Conservation (phyloP, 2,329 filamentous ascomycete genomes). For the Xylaria sp. region DNA sequence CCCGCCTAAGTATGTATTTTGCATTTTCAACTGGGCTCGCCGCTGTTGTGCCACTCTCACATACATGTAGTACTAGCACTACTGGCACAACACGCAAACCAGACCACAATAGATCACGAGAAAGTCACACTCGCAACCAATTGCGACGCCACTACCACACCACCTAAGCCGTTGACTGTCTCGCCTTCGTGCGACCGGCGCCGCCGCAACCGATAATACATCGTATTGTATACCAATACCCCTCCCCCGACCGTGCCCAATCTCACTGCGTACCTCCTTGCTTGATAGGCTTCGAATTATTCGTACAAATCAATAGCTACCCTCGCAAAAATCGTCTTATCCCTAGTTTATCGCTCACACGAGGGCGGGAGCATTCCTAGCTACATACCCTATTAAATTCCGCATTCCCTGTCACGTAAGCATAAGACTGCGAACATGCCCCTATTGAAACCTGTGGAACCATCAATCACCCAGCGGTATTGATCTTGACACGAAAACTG, state of each 20-base stretch:
- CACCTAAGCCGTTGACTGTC: neutral
- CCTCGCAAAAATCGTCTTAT: neutral
- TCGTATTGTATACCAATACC: neutral
- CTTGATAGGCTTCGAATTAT: neutral
- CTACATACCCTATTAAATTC: neutral
- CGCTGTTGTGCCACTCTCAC: neutral
- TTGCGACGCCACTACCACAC: slow-evolving; percentile 5
- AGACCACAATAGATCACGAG: neutral
- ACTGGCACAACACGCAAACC: too few relatives aligned
- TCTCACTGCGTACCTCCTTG: too few relatives aligned
- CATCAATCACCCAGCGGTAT: neutral
- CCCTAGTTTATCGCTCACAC: neutral
- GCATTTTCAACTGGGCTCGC: neutral
- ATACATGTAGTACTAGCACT: neutral
- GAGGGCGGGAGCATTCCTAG: neutral
- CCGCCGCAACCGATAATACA: neutral
- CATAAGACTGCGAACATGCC: neutral
- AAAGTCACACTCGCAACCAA: neutral
- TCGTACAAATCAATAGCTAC: neutral
- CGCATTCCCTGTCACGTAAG: neutral
- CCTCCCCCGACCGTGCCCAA: neutral
- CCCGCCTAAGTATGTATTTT: too few relatives aligned
- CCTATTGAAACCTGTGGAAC: neutral
- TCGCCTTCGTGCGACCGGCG: neutral
- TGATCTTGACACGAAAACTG: neutral